These are phyloP conservation scores for Amesomyces nigricolor DNA, from an alignment of 2,329 filamentous ascomycete species.

Conservation along the genomic window DNA sequence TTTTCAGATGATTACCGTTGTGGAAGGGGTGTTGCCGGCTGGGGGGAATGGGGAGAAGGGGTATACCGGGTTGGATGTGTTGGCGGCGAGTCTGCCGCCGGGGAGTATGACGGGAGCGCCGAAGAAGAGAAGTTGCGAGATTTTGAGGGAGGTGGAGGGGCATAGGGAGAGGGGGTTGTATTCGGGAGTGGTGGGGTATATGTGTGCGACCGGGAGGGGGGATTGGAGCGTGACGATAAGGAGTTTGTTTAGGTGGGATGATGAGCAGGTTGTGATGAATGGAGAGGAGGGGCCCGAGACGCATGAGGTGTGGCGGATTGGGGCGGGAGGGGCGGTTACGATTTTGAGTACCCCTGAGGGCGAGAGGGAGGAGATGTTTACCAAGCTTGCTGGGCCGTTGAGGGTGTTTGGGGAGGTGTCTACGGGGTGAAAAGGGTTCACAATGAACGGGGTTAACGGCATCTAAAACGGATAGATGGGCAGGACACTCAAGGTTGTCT, in stretches of 20 bases:
- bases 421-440: neutral
- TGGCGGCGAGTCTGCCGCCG: slow-evolving; percentile 73
- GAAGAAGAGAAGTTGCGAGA: slow-evolving; percentile 85
- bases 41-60: neutral
- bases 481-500: slow-evolving; percentile 29
- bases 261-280: slow-evolving; percentile 46
- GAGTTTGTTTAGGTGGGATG: slow-evolving; percentile 68
- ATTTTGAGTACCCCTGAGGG: slow-evolving; percentile 71
- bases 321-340: slow-evolving; percentile 87
- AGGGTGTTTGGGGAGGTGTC: slow-evolving; percentile 39
- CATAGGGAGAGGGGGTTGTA: slow-evolving; percentile 66
- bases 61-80: slow-evolving; percentile 67
- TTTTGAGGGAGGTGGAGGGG: slow-evolving; percentile 65
- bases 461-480: neutral
- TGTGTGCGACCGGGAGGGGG: slow-evolving; percentile 76
- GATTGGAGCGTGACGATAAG: slow-evolving; percentile 92
- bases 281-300: slow-evolving; percentile 29
- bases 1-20: slow-evolving; percentile 84
- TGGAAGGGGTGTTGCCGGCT: slow-evolving; percentile 60
- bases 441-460: neutral
- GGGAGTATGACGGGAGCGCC: slow-evolving; percentile 96
- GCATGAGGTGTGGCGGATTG: slow-evolving; percentile 69
- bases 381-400: slow-evolving; percentile 59
- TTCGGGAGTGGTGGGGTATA: slow-evolving; percentile 82
- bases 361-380: slow-evolving; percentile 88